Evolutionary conservation across 768 basidiomycete species (phyloP).

Genomic region (Tulasnella sp.): DNA sequence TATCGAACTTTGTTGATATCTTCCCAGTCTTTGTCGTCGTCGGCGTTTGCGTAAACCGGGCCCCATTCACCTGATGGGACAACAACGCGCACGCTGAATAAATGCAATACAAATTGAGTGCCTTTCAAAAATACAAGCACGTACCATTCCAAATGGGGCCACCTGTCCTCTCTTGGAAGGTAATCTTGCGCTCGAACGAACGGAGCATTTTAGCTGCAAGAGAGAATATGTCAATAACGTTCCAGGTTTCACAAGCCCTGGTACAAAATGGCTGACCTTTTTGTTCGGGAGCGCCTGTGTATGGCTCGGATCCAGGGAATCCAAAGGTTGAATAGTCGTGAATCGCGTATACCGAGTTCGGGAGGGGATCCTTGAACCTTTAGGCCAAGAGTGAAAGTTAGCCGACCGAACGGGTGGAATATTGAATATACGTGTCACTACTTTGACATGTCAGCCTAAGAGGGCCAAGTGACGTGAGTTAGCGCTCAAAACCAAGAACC

Average conservation of each 20-base stretch:
- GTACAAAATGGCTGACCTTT: neutral
- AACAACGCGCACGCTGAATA: too few relatives aligned
- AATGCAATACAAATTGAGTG: too few relatives aligned
- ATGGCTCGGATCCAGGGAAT: constrained; percentile 24
- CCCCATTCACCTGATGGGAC: constrained; percentile 58
- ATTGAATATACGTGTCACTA: neutral
- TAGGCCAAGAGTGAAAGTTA: neutral
- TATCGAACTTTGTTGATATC: constrained; percentile 55
- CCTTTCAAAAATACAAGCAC: constrained; percentile 21
- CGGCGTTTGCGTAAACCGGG: constrained; percentile 65
- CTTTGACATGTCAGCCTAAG: constrained; percentile 9
- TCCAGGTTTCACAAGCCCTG: neutral
- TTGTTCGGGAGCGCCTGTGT: constrained; percentile 18
- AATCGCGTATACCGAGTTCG: constrained; percentile 31
- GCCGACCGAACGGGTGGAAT: neutral
- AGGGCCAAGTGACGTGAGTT: neutral
- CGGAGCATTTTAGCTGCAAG: constrained; percentile 14
- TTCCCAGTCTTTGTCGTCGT: constrained; percentile 48
- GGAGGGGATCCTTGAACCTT: constrained; percentile 20
- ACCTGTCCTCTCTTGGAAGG: constrained; percentile 25
- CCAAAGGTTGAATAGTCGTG: constrained; percentile 31
- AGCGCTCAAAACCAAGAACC: neutral
- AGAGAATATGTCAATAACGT: neutral
- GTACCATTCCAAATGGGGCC: constrained; percentile 25
- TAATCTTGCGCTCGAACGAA: constrained; percentile 27